phyloP scores from a whole-genome alignment of 2,329 filamentous ascomycete genomes.

The Hortaea werneckii region DNA sequence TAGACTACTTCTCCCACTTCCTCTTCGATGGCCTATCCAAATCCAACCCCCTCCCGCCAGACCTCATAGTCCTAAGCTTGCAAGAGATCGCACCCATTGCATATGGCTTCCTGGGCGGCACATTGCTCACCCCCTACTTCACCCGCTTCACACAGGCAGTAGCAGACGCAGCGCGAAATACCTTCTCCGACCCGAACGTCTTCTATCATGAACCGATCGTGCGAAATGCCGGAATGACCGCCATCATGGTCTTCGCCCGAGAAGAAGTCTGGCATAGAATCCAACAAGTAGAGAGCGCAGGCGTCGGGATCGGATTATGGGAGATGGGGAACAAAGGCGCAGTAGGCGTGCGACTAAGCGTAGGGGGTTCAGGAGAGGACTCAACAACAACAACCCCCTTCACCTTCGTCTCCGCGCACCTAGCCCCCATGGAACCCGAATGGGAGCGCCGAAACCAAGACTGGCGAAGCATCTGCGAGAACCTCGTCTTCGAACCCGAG shows the following conservation, averaged over 20 bases:
- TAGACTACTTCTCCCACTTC: conserved; percentile 55
- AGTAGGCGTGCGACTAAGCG: conserved; percentile 64
- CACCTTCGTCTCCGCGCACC: conserved; percentile 79
- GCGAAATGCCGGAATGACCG: conserved; percentile 80
- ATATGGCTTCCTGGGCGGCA: conserved; percentile 75
- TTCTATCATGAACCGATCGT: conserved; percentile 60
- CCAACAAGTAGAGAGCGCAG: conserved; percentile 60
- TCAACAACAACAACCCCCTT: conserved; percentile 42
- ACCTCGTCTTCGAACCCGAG: conserved; percentile 55
- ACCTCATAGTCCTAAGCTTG: conserved; percentile 58
- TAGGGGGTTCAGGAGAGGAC: conserved; percentile 30
- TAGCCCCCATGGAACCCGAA: conserved; percentile 79
- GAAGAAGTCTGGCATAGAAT: conserved; percentile 49
- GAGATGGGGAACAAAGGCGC: conserved; percentile 96
- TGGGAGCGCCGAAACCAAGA: conserved; percentile 69
- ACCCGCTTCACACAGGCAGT: conserved; percentile 61
- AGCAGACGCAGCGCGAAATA: conserved; percentile 21
- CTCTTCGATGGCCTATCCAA: conserved; percentile 36
- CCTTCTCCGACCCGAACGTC: conserved; percentile 51
- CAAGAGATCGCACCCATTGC: conserved; percentile 84
- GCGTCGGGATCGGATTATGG: conserved; percentile 71
- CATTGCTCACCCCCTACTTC: conserved; percentile 68
- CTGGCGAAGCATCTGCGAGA: conserved; percentile 74
- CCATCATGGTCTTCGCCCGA: conserved; percentile 72
- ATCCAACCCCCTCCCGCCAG: conserved; percentile 46